phyloP scores from a whole-genome alignment of 495 filamentous ascomycete species.

The Podospora anserina region DNA sequence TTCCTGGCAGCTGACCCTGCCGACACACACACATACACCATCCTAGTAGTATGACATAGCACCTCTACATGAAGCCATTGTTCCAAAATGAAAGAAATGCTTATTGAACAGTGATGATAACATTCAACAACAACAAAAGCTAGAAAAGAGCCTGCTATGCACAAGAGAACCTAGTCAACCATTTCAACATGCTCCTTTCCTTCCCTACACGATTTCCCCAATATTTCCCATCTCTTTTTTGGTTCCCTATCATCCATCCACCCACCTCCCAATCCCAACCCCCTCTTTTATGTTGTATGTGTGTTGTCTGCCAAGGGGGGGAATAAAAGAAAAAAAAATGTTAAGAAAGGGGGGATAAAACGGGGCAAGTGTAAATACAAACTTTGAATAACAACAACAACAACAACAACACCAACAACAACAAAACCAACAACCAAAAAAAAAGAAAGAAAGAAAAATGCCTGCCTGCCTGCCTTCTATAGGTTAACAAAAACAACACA shows the following conservation, averaged over 20 bases:
- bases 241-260: background rate
- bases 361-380: background rate
- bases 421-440: conserved; percentile 6
- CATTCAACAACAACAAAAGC: background rate
- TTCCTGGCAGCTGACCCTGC: background rate
- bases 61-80: too few species aligned
- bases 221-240: background rate
- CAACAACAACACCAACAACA: background rate
- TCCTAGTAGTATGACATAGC: too few species aligned
- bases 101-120: background rate
- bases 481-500: background rate
- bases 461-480: background rate
- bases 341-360: background rate
- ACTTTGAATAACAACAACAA: background rate
- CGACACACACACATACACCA: background rate
- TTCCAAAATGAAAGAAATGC: too few species aligned
- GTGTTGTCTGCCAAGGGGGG: background rate
- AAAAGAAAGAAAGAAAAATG: background rate
- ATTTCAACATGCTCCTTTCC: background rate
- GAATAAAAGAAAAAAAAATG: conserved; percentile 3
- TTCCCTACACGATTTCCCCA: background rate
- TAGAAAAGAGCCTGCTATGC: background rate
- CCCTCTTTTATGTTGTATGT: background rate
- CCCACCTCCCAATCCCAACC: too few species aligned
- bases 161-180: background rate